Evolutionary conservation across 306 rosid species (phyloP).

Genomic region (Lupinus albus): DNA sequence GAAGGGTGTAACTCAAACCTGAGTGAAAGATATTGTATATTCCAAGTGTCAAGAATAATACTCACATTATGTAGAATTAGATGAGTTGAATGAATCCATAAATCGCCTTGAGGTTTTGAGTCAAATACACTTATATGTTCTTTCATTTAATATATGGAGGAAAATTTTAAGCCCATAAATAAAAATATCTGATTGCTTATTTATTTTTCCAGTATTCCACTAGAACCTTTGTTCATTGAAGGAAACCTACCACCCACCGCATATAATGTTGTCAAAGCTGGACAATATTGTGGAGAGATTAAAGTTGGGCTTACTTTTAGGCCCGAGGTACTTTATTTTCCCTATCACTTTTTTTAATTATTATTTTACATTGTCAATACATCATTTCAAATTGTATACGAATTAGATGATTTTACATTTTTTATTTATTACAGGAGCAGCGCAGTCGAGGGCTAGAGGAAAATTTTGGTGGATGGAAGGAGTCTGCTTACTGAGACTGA

Average conservation of each 20-base stretch:
- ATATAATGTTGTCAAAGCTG: conserved; percentile 69
- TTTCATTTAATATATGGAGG: too few relatives aligned
- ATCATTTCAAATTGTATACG: too few relatives aligned
- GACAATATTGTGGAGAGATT: conserved; percentile 59
- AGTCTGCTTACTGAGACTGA: conserved; percentile 45
- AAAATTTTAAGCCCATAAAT: too few relatives aligned
- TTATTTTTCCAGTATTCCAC: conserved; percentile 53
- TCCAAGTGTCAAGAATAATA: too few relatives aligned
- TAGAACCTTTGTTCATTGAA: conserved; percentile 53
- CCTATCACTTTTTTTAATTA: background rate
- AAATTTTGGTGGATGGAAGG: conserved; percentile 71
- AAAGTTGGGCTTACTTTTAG: conserved; percentile 57
- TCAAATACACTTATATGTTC: too few relatives aligned
- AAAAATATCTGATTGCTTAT: background rate
- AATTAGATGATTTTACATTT: background rate
- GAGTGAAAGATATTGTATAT: too few relatives aligned
- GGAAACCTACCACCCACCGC: conserved; percentile 55
- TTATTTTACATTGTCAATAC: too few relatives aligned
- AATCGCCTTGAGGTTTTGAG: too few relatives aligned
- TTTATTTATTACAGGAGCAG: conserved; percentile 12
- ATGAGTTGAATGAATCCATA: too few relatives aligned
- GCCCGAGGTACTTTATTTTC: conserved; percentile 43
- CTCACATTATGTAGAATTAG: too few relatives aligned
- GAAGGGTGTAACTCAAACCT: too few relatives aligned
- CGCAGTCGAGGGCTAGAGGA: conserved; percentile 23